Evolutionary conservation across 768 basidiomycete species (phyloP).

Genomic region (Calocera cornea): DNA sequence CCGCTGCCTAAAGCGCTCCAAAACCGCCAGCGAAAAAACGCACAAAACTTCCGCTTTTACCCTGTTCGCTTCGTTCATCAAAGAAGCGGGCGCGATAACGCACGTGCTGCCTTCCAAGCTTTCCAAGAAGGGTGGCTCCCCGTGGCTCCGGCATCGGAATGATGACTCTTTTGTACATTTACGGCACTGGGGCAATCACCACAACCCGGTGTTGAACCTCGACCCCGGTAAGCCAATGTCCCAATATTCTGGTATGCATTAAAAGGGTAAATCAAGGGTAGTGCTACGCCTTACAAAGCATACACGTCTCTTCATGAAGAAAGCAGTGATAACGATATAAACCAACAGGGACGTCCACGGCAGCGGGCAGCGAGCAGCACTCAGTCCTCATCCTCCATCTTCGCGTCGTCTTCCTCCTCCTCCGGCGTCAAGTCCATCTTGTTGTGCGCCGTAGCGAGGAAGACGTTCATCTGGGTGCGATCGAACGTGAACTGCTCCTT

Average conservation of each 20-base stretch:
- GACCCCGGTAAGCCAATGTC: background rate
- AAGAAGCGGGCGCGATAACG: background rate
- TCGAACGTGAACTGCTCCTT: constrained; percentile 53
- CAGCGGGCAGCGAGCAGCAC: background rate
- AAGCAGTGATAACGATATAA: background rate
- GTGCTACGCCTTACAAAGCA: background rate
- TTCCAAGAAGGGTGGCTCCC: background rate
- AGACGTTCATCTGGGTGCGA: constrained; percentile 49
- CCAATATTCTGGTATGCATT: background rate
- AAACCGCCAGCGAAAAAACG: background rate
- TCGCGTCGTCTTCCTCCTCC: background rate
- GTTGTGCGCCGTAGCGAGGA: constrained; percentile 44
- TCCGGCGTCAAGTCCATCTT: constrained; percentile 4
- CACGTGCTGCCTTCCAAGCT: background rate
- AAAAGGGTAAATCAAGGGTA: background rate
- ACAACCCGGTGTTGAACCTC: background rate
- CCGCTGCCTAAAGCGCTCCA: background rate
- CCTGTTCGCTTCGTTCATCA: background rate
- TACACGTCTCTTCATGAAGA: background rate
- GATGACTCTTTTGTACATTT: background rate
- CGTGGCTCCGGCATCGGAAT: background rate
- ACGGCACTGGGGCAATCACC: no score
- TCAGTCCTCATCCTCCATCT: background rate
- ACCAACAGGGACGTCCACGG: background rate
- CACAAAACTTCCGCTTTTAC: background rate